phyloP scores from a whole-genome alignment of 2,329 filamentous ascomycete species.

The Monosporascus sp. region DNA sequence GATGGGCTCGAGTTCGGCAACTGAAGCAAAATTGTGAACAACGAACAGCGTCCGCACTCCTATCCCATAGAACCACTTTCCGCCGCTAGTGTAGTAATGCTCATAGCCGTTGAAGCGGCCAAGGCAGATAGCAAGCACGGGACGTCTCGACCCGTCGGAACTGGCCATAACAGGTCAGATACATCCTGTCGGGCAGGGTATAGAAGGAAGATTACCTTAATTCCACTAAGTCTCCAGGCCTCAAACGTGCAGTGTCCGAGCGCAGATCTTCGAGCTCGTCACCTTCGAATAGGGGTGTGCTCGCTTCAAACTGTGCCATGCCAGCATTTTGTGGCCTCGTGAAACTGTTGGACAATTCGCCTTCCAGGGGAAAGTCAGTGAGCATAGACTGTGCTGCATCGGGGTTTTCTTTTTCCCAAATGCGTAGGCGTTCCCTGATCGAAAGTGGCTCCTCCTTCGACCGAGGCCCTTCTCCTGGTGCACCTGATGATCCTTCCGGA shows the following conservation, averaged over 20 bases:
- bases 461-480: conserved; percentile 1
- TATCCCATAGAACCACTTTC: conserved; percentile 44
- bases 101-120: conserved; percentile 45
- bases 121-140: conserved; percentile 48
- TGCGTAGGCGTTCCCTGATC: conserved; percentile 37
- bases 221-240: conserved; percentile 48
- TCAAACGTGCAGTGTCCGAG: conserved; percentile 24
- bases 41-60: conserved; percentile 44
- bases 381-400: conserved; percentile 16
- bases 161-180: conserved; percentile 16
- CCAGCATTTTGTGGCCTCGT: conserved; percentile 30
- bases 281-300: conserved; percentile 29
- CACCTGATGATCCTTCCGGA: background rate
- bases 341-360: conserved; percentile 28
- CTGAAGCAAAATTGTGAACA: conserved; percentile 40
- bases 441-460: conserved; percentile 1
- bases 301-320: conserved; percentile 23
- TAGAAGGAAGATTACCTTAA: conserved; percentile 28
- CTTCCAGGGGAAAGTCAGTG: conserved; percentile 23
- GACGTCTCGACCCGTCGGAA: conserved; percentile 35
- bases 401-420: conserved; percentile 36
- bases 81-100: conserved; percentile 50
- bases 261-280: conserved; percentile 33
- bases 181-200: background rate
- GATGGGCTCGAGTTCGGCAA: conserved; percentile 37